Conservation (phyloP, 73 alveolate species). For the Tetrahymena elliotti region DNA sequence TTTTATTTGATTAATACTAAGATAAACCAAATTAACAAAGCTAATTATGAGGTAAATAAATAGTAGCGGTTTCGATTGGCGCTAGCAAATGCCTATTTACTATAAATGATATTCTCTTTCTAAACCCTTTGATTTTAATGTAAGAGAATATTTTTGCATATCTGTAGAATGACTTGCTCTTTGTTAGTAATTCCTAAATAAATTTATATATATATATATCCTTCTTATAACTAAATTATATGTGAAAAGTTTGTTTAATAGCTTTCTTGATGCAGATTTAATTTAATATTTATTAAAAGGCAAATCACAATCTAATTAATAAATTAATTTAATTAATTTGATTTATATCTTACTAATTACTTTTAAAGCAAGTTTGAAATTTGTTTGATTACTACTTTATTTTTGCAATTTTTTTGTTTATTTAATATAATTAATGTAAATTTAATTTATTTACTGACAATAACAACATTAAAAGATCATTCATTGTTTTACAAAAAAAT, state of each 20-base stretch:
- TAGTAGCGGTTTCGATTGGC: not conserved
- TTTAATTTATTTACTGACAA: not conserved
- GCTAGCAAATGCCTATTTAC: not conserved
- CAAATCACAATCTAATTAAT: too few relatives aligned
- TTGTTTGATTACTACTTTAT: not conserved
- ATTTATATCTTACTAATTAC: not conserved
- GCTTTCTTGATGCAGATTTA: not conserved
- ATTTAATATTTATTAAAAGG: too few relatives aligned
- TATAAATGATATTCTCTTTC: not conserved
- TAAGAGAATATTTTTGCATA: not conserved
- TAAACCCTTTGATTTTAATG: not conserved
- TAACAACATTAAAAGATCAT: not conserved
- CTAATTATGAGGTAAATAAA: not conserved
- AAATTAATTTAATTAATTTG: too few relatives aligned
- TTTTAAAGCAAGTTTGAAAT: not conserved
- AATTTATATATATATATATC: not conserved
- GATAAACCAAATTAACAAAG: not conserved
- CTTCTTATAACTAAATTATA: not conserved
- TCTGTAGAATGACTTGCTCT: too few relatives aligned
- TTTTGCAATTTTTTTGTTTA: not conserved
- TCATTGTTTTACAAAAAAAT: too few relatives aligned
- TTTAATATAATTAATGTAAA: not conserved
- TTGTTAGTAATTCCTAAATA: too few relatives aligned
- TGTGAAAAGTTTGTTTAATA: not conserved
- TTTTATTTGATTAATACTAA: not conserved